Evolutionary conservation across 139 green algal genomes (phyloP), one percentile per base, ranked within the genome.

Genomic region (Zygnema cylindricum): DNA sequence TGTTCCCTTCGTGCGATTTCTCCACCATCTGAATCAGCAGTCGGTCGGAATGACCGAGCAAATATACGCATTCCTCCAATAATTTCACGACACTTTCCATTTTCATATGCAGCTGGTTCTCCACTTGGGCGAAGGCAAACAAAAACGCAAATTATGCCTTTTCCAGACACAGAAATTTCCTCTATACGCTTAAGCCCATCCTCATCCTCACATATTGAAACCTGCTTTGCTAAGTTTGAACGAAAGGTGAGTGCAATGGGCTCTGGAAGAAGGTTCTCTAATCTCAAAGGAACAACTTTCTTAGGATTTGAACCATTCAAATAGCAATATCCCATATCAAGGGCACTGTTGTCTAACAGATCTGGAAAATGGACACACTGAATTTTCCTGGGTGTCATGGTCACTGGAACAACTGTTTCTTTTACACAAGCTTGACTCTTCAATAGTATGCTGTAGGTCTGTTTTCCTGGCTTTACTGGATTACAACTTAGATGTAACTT

Each of bases 161-260:
- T 43, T 25, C 71, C 71, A 7, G 3, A 16, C 3, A 79, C 41
- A 7, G 11, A 7, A 25, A 11, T 16, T 49, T 79, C 71, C 3
- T 79, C 71, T 49, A 79, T 49, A 3, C 71, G 71, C 3, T 49
- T 57, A 7, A 25, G 7, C 11, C 71, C 71, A 3, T 79, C 11
- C 38, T 49, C 71, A 79, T 79, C 71, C 71, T 79, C 71, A 79
- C 39, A 79, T 43, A 79, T 25, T 79, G 71, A 79, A 43, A 79
- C 71, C 11, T 79, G 71, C 41, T 79, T 79, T 11, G 71, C 71
- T 49, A 79, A 49, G 40, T 79, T 79, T 43, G 71, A 79, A 16
- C 41, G 38, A 49, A 79, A 79, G 7, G 71, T 57, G 39, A 79
- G 71, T 43, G 40, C 7, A 79, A 79, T 43, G 11, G 71, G 71